phyloP scores from a whole-genome alignment of 352 stramenopile species.

The Ophiocytium majus region DNA sequence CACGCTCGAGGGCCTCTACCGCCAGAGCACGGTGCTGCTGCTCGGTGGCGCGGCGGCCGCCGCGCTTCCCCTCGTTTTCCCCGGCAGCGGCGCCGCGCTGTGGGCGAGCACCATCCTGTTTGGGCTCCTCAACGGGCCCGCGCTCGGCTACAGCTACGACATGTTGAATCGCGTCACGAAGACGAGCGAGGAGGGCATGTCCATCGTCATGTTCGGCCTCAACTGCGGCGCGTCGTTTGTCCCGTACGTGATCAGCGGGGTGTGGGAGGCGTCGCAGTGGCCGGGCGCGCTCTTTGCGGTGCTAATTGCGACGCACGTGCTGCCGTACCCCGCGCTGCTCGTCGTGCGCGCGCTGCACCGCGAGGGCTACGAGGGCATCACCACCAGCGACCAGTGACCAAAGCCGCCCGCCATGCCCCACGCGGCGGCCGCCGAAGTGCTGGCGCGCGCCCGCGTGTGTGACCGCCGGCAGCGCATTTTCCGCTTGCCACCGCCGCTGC shows the following conservation, averaged over 20 bases:
- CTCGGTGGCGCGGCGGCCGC: conserved; percentile 29
- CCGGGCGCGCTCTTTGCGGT: conserved; percentile 47
- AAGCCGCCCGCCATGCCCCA: no score
- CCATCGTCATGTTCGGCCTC: conserved; percentile 60
- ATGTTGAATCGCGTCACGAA: conserved; percentile 57
- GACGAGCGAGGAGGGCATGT: conserved; percentile 57
- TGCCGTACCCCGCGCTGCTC: conserved; percentile 55
- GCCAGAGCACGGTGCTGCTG: conserved; percentile 47
- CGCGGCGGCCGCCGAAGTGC: no score
- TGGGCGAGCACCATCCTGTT: conserved; percentile 55
- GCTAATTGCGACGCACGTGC: conserved; percentile 37
- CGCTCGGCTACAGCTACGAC: conserved; percentile 60
- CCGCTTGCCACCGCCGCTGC: no score
- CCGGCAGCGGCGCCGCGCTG: conserved; percentile 33
- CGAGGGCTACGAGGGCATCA: not conserved
- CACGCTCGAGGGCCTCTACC: conserved; percentile 54
- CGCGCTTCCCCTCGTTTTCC: conserved; percentile 17
- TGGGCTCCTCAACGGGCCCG: conserved; percentile 58
- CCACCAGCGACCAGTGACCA: no score
- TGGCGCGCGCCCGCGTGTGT: no score
- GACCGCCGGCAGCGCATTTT: no score
- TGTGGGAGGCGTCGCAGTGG: conserved; percentile 53
- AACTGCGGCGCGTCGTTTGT: conserved; percentile 59
- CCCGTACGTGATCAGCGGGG: conserved; percentile 53
- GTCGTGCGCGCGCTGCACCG: not conserved